These are phyloP conservation scores for Gryganskiella cystojenkinii DNA, from an alignment of 192 early-diverging fungal genomes.

Conservation along the genomic window DNA sequence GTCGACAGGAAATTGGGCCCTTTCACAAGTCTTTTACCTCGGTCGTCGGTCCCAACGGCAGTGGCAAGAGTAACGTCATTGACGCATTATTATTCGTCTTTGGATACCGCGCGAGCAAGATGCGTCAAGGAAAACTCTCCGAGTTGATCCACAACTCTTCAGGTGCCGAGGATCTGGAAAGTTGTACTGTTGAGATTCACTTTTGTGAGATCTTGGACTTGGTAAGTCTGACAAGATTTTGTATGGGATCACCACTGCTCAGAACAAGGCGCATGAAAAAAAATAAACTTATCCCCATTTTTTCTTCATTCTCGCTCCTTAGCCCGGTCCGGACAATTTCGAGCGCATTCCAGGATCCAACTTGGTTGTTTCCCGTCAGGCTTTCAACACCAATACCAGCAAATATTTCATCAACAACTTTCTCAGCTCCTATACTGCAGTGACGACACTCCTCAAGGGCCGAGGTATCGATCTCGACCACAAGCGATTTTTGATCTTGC, in stretches of 20 bases:
- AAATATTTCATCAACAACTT: conserved; percentile 80
- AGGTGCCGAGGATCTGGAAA: conserved; percentile 71
- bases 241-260: background rate
- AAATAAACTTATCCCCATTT: too few relatives aligned
- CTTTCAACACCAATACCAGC: conserved; percentile 73
- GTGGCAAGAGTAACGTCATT: conserved; percentile 99
- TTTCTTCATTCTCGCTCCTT: background rate
- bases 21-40: conserved; percentile 91
- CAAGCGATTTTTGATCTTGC: conserved; percentile 95
- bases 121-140: conserved; percentile 94
- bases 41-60: conserved; percentile 97
- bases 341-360: conserved; percentile 72
- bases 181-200: conserved; percentile 92
- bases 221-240: conserved; percentile 46
- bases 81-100: conserved; percentile 98
- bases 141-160: conserved; percentile 96
- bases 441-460: conserved; percentile 81
- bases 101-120: conserved; percentile 97
- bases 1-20: conserved; percentile 91
- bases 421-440: conserved; percentile 80
- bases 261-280: too few relatives aligned
- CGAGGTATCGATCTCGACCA: conserved; percentile 97
- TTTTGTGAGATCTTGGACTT: conserved; percentile 92
- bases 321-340: conserved; percentile 72
- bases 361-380: conserved; percentile 84